Percentiles rank a stretch among this genome's conserved stretches.
phyloP scores from a whole-genome alignment of 2,329 filamentous ascomycete species.

The Fusarium setosum region DNA sequence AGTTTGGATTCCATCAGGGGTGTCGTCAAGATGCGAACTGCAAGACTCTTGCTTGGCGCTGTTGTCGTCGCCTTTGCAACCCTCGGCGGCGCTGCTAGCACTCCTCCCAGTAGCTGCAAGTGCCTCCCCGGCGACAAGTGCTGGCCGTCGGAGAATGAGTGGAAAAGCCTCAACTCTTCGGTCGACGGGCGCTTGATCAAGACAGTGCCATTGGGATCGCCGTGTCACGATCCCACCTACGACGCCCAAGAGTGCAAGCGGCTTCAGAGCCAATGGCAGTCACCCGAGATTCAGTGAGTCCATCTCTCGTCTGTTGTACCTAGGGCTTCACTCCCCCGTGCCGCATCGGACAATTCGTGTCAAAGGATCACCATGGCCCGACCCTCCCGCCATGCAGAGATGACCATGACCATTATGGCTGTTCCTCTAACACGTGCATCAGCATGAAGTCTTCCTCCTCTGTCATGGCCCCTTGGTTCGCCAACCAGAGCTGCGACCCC shows the following conservation, averaged over 20 bases:
- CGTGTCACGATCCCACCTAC: conserved; percentile 63
- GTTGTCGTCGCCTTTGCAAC: neutral
- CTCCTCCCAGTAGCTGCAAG: conserved; percentile 12
- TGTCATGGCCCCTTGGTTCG: conserved; percentile 53
- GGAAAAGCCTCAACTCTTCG: conserved; percentile 63
- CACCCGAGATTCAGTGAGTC: conserved; percentile 50
- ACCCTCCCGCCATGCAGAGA: too few species aligned
- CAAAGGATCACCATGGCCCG: neutral
- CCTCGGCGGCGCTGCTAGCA: neutral
- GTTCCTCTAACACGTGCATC: neutral
- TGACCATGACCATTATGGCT: neutral
- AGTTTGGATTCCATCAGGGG: neutral
- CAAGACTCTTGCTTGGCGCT: neutral
- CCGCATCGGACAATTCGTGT: too few species aligned
- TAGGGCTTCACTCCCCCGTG: too few species aligned
- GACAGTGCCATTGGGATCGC: conserved; percentile 62
- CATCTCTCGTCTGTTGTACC: too few species aligned
- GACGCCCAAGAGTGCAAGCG: conserved; percentile 55
- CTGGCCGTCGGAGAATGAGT: conserved; percentile 62
- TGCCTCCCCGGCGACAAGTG: conserved; percentile 41
- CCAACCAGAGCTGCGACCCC: conserved; percentile 52
- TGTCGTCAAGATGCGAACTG: conserved; percentile 4
- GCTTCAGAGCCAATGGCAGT: conserved; percentile 50
- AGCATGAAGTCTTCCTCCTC: conserved; percentile 53
- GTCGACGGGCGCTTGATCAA: conserved; percentile 62